Conservation (phyloP, 1,139 yeast genomes). For the Debaryomyces robertsiae region DNA sequence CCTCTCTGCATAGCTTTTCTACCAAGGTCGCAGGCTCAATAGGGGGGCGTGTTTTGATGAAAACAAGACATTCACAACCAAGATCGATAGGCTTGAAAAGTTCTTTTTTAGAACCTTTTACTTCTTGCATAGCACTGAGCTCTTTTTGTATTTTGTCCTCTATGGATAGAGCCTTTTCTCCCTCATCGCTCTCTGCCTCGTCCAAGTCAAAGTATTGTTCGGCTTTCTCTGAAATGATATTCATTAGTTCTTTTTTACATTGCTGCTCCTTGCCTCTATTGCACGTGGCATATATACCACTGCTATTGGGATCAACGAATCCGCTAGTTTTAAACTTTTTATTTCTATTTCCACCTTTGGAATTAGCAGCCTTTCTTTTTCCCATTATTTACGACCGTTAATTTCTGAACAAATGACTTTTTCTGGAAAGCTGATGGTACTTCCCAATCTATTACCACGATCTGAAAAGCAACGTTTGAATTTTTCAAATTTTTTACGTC, state of each 20-base stretch:
- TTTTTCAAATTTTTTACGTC: too few relatives aligned
- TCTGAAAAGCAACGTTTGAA: too few relatives aligned
- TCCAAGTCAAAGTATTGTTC: conserved; percentile 53
- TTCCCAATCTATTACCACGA: too few relatives aligned
- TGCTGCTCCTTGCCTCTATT: conserved; percentile 73
- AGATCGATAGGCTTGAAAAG: conserved; percentile 65
- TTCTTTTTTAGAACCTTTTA: conserved; percentile 43
- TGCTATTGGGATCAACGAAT: conserved; percentile 73
- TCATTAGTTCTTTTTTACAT: conserved; percentile 72
- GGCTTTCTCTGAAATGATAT: conserved; percentile 57
- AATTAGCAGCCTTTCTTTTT: conserved; percentile 25
- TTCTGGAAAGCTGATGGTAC: too few relatives aligned
- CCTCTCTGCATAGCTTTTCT: conserved; percentile 60
- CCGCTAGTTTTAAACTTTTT: conserved; percentile 53
- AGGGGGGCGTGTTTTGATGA: conserved; percentile 78
- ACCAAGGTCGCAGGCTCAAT: conserved; percentile 77
- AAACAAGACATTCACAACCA: conserved; percentile 83
- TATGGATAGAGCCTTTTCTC: conserved; percentile 48
- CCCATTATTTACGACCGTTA: conserved; percentile 18
- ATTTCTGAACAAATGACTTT: too few relatives aligned
- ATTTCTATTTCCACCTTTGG: conserved; percentile 17
- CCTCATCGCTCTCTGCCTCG: conserved; percentile 29
- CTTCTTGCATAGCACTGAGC: conserved; percentile 55
- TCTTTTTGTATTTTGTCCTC: conserved; percentile 79
- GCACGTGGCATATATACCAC: conserved; percentile 87